Evolutionary conservation across 2,329 filamentous ascomycete species (phyloP).

Genomic region (Acephala macrosclerotiorum): DNA sequence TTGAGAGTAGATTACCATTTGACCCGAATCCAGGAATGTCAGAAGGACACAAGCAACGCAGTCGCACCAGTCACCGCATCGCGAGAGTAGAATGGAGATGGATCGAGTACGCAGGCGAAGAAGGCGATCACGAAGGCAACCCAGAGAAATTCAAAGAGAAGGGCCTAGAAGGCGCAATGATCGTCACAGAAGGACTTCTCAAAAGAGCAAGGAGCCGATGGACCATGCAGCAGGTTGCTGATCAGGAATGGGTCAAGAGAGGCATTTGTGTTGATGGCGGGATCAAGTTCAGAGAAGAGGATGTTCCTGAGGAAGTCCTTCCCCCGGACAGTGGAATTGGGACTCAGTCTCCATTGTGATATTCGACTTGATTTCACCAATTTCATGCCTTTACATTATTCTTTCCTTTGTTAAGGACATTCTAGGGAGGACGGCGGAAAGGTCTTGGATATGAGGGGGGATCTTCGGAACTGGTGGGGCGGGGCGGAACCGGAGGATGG

Average conservation of each 20-base stretch:
- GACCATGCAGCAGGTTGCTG: constrained; percentile 75
- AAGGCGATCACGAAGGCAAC: constrained; percentile 83
- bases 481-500: neutral
- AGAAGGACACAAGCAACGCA: constrained; percentile 78
- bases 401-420: constrained; percentile 1
- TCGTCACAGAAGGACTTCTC: constrained; percentile 83
- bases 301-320: constrained; percentile 37
- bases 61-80: constrained; percentile 90
- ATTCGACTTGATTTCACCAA: neutral
- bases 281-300: constrained; percentile 64
- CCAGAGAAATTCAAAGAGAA: constrained; percentile 65
- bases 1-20: constrained; percentile 93
- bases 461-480: neutral
- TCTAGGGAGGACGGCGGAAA: neutral
- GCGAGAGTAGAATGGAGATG: constrained; percentile 95
- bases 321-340: constrained; percentile 10
- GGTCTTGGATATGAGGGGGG: neutral
- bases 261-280: constrained; percentile 75
- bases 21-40: constrained; percentile 85
- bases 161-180: constrained; percentile 77
- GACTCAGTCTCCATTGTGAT: constrained; percentile 7
- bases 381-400: neutral
- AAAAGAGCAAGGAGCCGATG: constrained; percentile 84
- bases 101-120: constrained; percentile 83
- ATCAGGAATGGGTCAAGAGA: constrained; percentile 76